These are phyloP conservation scores for Pythium plurisporium DNA, from an alignment of 352 stramenopile genomes.

Conservation along the genomic window DNA sequence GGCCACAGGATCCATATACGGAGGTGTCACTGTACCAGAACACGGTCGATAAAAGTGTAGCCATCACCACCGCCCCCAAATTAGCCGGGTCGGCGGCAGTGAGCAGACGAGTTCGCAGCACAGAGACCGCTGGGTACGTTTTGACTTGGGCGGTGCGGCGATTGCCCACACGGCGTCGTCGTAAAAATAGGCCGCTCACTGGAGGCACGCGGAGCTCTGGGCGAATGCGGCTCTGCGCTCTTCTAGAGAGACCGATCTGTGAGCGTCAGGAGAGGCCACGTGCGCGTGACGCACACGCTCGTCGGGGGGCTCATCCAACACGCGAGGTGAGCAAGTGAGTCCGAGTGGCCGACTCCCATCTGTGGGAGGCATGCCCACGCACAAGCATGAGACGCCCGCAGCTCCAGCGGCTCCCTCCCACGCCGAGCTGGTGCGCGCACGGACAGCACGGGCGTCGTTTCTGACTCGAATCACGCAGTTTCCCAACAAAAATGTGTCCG, in stretches of 20 bases:
- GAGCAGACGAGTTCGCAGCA: no score
- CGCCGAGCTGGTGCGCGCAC: neutral
- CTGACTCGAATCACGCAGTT: conserved; percentile 46
- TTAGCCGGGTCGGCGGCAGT: neutral
- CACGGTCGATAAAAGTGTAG: neutral
- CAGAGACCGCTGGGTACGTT: neutral
- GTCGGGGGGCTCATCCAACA: no score
- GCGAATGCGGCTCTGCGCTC: no score
- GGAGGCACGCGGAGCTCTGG: no score
- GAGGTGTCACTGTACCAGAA: neutral
- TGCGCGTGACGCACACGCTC: neutral
- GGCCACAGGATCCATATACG: no score
- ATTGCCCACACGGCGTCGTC: neutral
- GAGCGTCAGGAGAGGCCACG: no score
- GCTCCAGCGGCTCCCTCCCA: neutral
- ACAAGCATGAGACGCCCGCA: neutral
- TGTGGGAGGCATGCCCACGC: no score
- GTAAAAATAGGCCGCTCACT: conserved; percentile 4
- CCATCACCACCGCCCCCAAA: neutral
- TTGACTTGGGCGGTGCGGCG: neutral
- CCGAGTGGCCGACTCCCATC: no score
- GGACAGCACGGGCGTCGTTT: conserved; percentile 36
- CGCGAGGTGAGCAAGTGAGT: no score
- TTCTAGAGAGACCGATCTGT: no score
- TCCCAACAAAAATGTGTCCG: conserved; percentile 37